A percentile compares a stretch with the other conserved stretches of the same genome.
Evolutionary conservation across 768 basidiomycete species (phyloP).

Genomic region (Agaricus bisporus): DNA sequence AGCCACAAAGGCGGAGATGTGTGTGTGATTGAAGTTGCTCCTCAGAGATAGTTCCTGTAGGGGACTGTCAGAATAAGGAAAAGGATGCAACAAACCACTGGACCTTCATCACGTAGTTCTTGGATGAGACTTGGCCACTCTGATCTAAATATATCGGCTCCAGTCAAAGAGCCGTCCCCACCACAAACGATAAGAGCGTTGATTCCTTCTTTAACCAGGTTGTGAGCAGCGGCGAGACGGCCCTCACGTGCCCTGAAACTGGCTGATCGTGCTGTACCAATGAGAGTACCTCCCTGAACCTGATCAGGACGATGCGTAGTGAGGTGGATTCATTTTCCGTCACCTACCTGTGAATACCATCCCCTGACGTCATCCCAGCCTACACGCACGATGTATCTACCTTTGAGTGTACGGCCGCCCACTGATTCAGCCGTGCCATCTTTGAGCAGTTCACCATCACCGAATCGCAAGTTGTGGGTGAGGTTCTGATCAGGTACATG

Average conservation of each 20-base stretch:
- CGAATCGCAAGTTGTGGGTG: conserved; percentile 74
- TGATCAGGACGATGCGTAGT: not conserved
- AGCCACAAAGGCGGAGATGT: conserved; percentile 94
- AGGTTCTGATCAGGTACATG: conserved; percentile 33
- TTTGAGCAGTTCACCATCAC: conserved; percentile 68
- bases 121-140: conserved; percentile 91
- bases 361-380: conserved; percentile 98
- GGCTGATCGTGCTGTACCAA: conserved; percentile 86
- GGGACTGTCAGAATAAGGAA: conserved; percentile 1
- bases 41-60: conserved; percentile 63
- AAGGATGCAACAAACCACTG: conserved; percentile 10
- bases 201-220: conserved; percentile 94
- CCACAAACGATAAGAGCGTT: conserved; percentile 97
- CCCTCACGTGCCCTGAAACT: conserved; percentile 86
- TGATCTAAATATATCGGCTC: conserved; percentile 86
- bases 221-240: conserved; percentile 80
- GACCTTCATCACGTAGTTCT: conserved; percentile 59
- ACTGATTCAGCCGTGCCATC: conserved; percentile 78
- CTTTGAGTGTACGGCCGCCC: conserved; percentile 72
- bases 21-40: conserved; percentile 65
- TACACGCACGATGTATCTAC: conserved; percentile 88
- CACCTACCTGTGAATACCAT: conserved; percentile 81
- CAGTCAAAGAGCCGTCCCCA: conserved; percentile 94
- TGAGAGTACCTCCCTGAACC: conserved; percentile 83
- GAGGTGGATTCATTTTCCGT: not conserved